Percentiles rank a stretch among this genome's conserved stretches.
Conservation (phyloP, 306 rosid species). For the Neltuma alba region DNA sequence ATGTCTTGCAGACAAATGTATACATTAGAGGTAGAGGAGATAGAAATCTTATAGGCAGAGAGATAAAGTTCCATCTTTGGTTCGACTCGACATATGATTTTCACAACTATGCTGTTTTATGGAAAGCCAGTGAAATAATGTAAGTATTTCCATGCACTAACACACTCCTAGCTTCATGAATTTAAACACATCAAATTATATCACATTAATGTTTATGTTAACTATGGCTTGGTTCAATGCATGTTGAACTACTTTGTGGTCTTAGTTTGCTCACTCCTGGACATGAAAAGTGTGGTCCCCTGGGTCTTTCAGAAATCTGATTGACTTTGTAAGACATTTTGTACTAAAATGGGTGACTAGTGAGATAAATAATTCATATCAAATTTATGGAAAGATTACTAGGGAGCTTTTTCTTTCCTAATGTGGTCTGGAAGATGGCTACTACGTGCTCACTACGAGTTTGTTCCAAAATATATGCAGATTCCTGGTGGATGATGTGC, state of each 20-base stretch:
- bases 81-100: constrained; percentile 85
- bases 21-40: constrained; percentile 91
- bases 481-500: constrained; percentile 85
- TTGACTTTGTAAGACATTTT: too few relatives aligned
- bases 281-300: too few relatives aligned
- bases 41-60: constrained; percentile 73
- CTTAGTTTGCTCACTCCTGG: too few relatives aligned
- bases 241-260: too few relatives aligned
- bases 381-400: too few relatives aligned
- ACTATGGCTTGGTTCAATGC: neutral
- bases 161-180: neutral
- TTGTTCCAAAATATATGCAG: constrained; percentile 45
- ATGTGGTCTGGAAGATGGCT: too few relatives aligned
- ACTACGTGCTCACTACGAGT: too few relatives aligned
- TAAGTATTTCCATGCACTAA: constrained; percentile 34
- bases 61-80: constrained; percentile 86
- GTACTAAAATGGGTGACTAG: too few relatives aligned
- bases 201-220: neutral
- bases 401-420: too few relatives aligned
- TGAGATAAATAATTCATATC: too few relatives aligned
- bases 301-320: too few relatives aligned
- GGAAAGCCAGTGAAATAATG: constrained; percentile 89
- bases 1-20: constrained; percentile 88
- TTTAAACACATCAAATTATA: neutral
- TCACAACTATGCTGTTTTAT: constrained; percentile 79